phyloP scores from a whole-genome alignment of 208 protist genomes.

The Leishmania martiniquensis region DNA sequence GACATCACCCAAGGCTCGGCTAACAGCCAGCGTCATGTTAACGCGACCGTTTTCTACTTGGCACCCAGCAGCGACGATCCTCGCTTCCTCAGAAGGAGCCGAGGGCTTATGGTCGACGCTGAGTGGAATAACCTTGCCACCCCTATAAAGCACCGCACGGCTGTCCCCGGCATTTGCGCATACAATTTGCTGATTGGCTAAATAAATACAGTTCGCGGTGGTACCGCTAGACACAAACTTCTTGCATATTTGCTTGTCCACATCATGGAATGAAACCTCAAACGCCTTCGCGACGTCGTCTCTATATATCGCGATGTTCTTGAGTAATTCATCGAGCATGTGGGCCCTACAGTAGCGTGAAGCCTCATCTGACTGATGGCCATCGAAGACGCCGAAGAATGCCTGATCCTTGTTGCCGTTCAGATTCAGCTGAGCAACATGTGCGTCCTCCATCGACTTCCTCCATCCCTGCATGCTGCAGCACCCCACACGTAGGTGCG shows the following conservation, averaged over 20 bases:
- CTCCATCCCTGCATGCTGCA: slow-evolving; percentile 94
- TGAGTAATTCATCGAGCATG: slow-evolving; percentile 75
- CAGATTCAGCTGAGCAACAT: slow-evolving; percentile 85
- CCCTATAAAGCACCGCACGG: slow-evolving; percentile 84
- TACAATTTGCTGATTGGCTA: slow-evolving; percentile 65
- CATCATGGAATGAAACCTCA: slow-evolving; percentile 63
- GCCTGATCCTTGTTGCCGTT: slow-evolving; percentile 67
- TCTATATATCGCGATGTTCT: slow-evolving; percentile 33
- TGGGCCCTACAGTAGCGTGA: slow-evolving; percentile 77
- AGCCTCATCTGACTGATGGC: slow-evolving; percentile 85
- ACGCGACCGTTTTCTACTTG: slow-evolving; percentile 87
- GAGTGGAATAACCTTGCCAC: slow-evolving; percentile 65
- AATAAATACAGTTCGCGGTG: slow-evolving; percentile 80
- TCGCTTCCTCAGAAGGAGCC: slow-evolving; percentile 59
- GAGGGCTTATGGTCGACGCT: slow-evolving; percentile 93
- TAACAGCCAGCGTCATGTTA: slow-evolving; percentile 93
- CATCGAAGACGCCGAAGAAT: slow-evolving; percentile 93
- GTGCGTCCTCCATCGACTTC: slow-evolving; percentile 92
- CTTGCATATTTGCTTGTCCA: slow-evolving; percentile 73
- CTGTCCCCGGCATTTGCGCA: slow-evolving; percentile 94
- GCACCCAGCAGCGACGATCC: slow-evolving; percentile 89
- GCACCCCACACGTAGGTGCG: slow-evolving; percentile 78
- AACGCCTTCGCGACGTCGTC: slow-evolving; percentile 48
- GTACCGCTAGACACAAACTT: slow-evolving; percentile 80
- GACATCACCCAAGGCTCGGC: slow-evolving; percentile 94